A percentile compares a stretch with the other conserved stretches of the same genome.
phyloP scores from a whole-genome alignment of 176 grass and related monocot genomes.

The Thalia dealbata region DNA sequence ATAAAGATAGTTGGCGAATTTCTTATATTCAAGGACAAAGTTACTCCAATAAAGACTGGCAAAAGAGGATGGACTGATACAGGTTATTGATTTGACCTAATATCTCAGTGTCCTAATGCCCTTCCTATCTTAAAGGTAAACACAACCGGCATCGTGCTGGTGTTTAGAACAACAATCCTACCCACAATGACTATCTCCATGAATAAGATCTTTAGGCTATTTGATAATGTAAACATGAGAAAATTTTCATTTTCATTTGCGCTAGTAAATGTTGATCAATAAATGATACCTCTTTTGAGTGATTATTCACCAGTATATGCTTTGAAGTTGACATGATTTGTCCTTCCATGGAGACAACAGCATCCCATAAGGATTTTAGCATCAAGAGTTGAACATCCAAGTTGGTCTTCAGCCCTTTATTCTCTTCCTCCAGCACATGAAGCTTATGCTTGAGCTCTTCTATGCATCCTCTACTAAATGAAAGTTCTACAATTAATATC shows the following conservation, averaged over 20 bases:
- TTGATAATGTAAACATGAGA: not conserved
- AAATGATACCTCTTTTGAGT: conserved; percentile 7
- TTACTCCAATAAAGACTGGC: too few species aligned
- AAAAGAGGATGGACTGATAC: too few species aligned
- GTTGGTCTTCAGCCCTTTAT: conserved; percentile 40
- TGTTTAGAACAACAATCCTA: too few species aligned
- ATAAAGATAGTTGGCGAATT: too few species aligned
- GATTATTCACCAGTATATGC: not conserved
- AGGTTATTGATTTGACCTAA: too few species aligned
- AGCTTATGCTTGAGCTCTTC: conserved; percentile 39
- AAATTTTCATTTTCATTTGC: not conserved
- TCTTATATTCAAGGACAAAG: too few species aligned
- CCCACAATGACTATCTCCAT: too few species aligned
- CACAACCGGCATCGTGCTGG: too few species aligned
- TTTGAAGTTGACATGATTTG: conserved; percentile 14
- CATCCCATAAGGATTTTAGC: conserved; percentile 39
- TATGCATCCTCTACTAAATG: conserved; percentile 27
- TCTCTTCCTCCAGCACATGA: conserved; percentile 35
- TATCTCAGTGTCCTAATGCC: too few species aligned
- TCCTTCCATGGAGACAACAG: conserved; percentile 43
- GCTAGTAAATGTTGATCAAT: not conserved
- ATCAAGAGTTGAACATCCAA: conserved; percentile 32
- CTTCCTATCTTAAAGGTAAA: too few species aligned
- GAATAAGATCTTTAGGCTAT: too few species aligned
- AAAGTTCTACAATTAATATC: conserved; percentile 37